These are phyloP conservation scores for Fusarium sp. DNA, from an alignment of 2,329 filamentous ascomycete species.

Conservation along the genomic window DNA sequence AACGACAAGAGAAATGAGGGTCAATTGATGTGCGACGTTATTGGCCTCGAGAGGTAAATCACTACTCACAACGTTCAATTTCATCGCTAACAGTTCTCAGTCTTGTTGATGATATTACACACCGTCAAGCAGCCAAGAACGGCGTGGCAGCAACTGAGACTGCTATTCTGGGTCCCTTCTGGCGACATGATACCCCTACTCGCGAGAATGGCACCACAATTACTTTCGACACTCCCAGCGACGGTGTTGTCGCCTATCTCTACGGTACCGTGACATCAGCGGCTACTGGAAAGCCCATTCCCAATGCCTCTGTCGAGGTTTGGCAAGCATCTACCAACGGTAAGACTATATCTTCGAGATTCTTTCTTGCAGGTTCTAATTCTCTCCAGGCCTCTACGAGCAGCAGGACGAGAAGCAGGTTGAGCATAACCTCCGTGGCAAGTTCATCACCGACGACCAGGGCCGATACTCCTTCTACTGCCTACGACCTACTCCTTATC, in stretches of 20 bases:
- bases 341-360: constrained; percentile 27
- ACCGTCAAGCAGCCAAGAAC: constrained; percentile 61
- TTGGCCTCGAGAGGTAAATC: constrained; percentile 74
- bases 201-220: constrained; percentile 77
- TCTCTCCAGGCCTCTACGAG: constrained; percentile 64
- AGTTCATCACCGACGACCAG: constrained; percentile 73
- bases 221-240: constrained; percentile 60
- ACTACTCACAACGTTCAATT: accelerated
- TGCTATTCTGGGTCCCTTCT: constrained; percentile 87
- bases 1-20: constrained; percentile 77
- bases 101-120: constrained; percentile 84
- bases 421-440: constrained; percentile 79
- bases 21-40: constrained; percentile 76
- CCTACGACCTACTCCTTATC: constrained; percentile 68
- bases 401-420: constrained; percentile 77
- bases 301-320: constrained; percentile 75
- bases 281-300: constrained; percentile 70
- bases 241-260: constrained; percentile 68
- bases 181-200: constrained; percentile 76
- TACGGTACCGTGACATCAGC: constrained; percentile 69
- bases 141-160: constrained; percentile 71
- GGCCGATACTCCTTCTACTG: constrained; percentile 73
- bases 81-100: constrained; percentile 40
- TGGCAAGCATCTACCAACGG: constrained; percentile 84
- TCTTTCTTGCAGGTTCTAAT: not conserved